These are phyloP conservation scores for Apiospora kogelbergensis DNA, from an alignment of 2,329 filamentous ascomycete species.

Conservation along the genomic window DNA sequence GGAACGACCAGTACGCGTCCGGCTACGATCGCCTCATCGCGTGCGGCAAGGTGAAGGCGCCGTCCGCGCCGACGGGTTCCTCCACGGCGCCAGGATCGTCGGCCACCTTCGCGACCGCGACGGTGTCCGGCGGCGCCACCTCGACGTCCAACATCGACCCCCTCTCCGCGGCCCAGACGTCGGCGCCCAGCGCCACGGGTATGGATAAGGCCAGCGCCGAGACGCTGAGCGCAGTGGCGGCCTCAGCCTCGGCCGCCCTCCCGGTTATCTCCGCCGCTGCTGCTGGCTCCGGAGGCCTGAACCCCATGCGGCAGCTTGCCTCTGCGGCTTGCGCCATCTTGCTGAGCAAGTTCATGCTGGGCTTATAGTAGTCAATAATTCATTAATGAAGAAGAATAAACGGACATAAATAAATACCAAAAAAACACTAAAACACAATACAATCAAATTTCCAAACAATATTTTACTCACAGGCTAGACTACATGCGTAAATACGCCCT, in stretches of 20 bases:
- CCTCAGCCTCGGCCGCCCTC: neutral
- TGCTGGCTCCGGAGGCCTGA: neutral
- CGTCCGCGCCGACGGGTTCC: neutral
- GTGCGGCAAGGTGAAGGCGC: neutral
- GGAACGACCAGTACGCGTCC: neutral
- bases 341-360: neutral
- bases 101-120: neutral
- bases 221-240: slow-evolving; percentile 5
- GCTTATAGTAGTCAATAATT: neutral
- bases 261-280: neutral
- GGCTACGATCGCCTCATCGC: slow-evolving; percentile 4
- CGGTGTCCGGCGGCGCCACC: neutral
- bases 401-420: neutral
- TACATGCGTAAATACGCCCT: too few relatives aligned
- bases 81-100: neutral
- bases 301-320: neutral
- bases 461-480: neutral
- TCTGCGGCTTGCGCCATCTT: neutral
- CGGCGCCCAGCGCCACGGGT: neutral
- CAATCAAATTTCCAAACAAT: neutral
- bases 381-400: neutral
- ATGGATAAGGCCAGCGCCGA: slow-evolving; percentile 2
- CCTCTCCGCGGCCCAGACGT: neutral
- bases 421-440: neutral
- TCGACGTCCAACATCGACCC: neutral